Evolutionary conservation across 179 eudicot genomes (phyloP), one percentile per base, ranked within the genome.

Genomic region (Spergularia azorica): DNA sequence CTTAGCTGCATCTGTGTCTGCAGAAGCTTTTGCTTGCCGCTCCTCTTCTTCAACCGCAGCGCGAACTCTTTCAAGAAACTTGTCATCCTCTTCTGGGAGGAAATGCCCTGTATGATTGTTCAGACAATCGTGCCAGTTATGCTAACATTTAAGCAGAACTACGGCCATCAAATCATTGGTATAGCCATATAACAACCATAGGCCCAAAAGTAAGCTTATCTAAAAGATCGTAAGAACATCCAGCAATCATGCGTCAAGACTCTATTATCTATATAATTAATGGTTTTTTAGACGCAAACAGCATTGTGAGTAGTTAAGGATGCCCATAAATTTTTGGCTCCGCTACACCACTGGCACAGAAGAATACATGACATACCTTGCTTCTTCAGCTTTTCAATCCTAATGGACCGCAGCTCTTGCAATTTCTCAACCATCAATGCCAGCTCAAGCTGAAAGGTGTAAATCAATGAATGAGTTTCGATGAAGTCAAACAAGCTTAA

Each of bases 1-100:
- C 82, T 88, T 93, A 57, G 99, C 94, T 18, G 96, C 90, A 70
- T 82, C 92, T 39, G 95, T 91, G 74, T 87, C 92, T 69, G 97
- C 95, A 68, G 94, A 98, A 83, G 89, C 97, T 79, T 80, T 85
- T 70, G 94, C 95, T 82, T 86, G 96, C 48, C 90, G 97, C 76
- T 95, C 98, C 86, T 95, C 99, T 78, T 95, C 99, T 83, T 95
- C 99, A 79, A 90, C 99, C 41, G 98, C 98, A 82, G 94, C 97
- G 79, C 88, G 89, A 71, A 95, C 95, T 85, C 87, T 84, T 84
- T 95, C 99, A 71, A 95, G 90, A 86, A 95, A 95, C 66, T 90
- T 91, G 85, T 95, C 92, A 79, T 95, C 99, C 74, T 95, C 99
- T 80, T 95, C 99, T 5, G 98, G 99, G 67, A 95, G 87, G 83